Evolutionary conservation across 805 yeast species (phyloP).

Genomic region (Saccharomyces paradoxus): DNA sequence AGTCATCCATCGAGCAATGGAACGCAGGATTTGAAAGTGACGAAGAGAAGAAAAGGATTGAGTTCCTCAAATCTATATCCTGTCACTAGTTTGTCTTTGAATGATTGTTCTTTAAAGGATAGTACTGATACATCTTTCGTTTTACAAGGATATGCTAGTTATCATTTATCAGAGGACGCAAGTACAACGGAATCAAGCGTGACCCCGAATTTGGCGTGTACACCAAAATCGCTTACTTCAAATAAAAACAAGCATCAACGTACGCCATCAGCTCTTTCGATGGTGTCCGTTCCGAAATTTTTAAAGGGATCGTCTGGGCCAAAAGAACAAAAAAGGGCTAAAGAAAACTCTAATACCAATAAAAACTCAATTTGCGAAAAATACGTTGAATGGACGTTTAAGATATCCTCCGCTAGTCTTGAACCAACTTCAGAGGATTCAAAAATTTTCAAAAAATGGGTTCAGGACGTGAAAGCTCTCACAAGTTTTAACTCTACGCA

Average conservation of each 20-base stretch:
- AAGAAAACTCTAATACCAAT: not conserved
- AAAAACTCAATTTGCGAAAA: not conserved
- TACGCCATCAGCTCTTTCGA: slow-evolving; percentile 13
- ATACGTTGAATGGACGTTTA: slow-evolving; percentile 24
- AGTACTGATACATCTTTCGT: slow-evolving; percentile 23
- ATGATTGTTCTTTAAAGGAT: slow-evolving; percentile 28
- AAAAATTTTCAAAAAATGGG: slow-evolving; percentile 45
- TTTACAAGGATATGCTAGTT: not conserved
- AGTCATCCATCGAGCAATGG: slow-evolving; percentile 31
- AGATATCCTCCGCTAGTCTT: slow-evolving; percentile 8
- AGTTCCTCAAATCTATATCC: slow-evolving; percentile 37
- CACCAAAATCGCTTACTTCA: not conserved
- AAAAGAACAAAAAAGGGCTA: not conserved
- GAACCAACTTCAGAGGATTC: slow-evolving; percentile 37
- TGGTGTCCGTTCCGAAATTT: slow-evolving; percentile 16
- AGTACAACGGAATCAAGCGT: slow-evolving; percentile 5
- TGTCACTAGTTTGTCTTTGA: slow-evolving; percentile 34
- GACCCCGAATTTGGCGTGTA: slow-evolving; percentile 9
- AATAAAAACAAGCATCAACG: slow-evolving; percentile 2
- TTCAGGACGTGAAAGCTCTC: slow-evolving; percentile 45
- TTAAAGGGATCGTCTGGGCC: slow-evolving; percentile 12
- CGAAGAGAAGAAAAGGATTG: slow-evolving; percentile 15
- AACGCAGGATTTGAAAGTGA: slow-evolving; percentile 2
- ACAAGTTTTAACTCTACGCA: slow-evolving; percentile 39
- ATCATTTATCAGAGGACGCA: not conserved